Conservation (phyloP, 495 filamentous ascomycete species). For the Tuber aestivum region DNA sequence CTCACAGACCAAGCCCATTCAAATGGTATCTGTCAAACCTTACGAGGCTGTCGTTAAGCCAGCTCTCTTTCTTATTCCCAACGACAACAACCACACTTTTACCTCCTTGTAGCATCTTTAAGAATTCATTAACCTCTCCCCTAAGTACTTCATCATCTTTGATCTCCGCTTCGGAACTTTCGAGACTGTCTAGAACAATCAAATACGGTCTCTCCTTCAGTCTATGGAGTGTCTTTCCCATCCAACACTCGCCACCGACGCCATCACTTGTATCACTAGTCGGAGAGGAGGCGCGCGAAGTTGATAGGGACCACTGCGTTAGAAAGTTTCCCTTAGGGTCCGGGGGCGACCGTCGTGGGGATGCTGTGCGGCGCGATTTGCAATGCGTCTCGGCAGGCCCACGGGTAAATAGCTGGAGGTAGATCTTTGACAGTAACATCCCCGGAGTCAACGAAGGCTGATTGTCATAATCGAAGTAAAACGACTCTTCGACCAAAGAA, state of each 20-base stretch:
- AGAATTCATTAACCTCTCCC: slow-evolving; percentile 27
- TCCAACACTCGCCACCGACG: slow-evolving; percentile 18
- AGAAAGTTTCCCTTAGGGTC: background rate
- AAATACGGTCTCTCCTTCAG: slow-evolving; percentile 23
- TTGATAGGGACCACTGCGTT: slow-evolving; percentile 9
- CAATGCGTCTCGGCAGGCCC: background rate
- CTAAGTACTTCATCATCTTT: slow-evolving; percentile 19
- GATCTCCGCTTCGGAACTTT: slow-evolving; percentile 19
- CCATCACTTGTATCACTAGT: slow-evolving; percentile 9
- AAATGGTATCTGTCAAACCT: slow-evolving; percentile 26
- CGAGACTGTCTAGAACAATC: slow-evolving; percentile 27
- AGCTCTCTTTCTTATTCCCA: slow-evolving; percentile 23
- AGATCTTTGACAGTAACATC: slow-evolving; percentile 25
- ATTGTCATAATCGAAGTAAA: slow-evolving; percentile 30
- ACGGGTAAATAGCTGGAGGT: slow-evolving; percentile 16
- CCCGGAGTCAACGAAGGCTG: slow-evolving; percentile 22
- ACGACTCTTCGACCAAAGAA: slow-evolving; percentile 22
- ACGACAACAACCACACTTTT: slow-evolving; percentile 21
- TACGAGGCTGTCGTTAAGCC: slow-evolving; percentile 26
- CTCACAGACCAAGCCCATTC: slow-evolving; percentile 10
- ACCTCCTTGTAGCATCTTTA: slow-evolving; percentile 22
- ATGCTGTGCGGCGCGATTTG: slow-evolving; percentile 6
- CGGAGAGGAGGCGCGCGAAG: slow-evolving; percentile 11
- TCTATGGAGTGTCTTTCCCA: slow-evolving; percentile 10
- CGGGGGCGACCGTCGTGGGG: background rate